Percentiles rank a stretch among this genome's conserved stretches.
phyloP scores from a whole-genome alignment of 116 monocot genomes.

The Dioscorea cayenensis region DNA sequence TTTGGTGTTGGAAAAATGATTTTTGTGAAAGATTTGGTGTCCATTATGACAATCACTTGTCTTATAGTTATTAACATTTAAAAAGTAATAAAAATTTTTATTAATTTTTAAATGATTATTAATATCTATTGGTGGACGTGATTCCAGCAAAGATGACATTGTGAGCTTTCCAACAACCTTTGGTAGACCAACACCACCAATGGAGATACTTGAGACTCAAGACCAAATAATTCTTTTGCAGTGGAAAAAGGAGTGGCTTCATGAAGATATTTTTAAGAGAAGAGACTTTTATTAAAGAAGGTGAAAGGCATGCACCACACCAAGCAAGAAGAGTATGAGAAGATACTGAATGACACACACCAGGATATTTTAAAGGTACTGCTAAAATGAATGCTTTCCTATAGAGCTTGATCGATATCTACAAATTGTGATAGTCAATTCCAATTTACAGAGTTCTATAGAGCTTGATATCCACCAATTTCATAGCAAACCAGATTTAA shows the following conservation, averaged over 20 bases:
- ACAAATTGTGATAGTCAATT: too few relatives aligned
- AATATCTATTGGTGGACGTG: not conserved
- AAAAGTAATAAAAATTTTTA: too few relatives aligned
- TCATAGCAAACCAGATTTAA: too few relatives aligned
- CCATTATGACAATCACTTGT: too few relatives aligned
- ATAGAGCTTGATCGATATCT: too few relatives aligned
- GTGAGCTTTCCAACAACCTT: slow-evolving; percentile 45
- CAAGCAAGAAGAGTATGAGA: not conserved
- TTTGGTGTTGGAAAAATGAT: too few relatives aligned
- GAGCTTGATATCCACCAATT: too few relatives aligned
- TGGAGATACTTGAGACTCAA: slow-evolving; percentile 27
- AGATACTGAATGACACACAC: not conserved
- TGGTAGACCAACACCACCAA: slow-evolving; percentile 23
- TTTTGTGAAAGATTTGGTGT: too few relatives aligned
- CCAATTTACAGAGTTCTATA: too few relatives aligned
- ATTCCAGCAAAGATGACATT: slow-evolving; percentile 32
- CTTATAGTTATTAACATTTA: too few relatives aligned
- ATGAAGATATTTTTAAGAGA: not conserved
- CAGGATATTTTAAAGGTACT: not conserved
- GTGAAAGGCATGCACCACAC: not conserved
- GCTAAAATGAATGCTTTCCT: not conserved
- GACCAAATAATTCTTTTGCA: slow-evolving; percentile 44
- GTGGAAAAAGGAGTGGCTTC: slow-evolving; percentile 51
- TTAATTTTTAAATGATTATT: not conserved
- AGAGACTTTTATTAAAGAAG: not conserved